Base-by-base conservation (phyloP, 2,329 filamentous ascomycete genomes). In the Annulohypoxylon truncatum region DNA sequence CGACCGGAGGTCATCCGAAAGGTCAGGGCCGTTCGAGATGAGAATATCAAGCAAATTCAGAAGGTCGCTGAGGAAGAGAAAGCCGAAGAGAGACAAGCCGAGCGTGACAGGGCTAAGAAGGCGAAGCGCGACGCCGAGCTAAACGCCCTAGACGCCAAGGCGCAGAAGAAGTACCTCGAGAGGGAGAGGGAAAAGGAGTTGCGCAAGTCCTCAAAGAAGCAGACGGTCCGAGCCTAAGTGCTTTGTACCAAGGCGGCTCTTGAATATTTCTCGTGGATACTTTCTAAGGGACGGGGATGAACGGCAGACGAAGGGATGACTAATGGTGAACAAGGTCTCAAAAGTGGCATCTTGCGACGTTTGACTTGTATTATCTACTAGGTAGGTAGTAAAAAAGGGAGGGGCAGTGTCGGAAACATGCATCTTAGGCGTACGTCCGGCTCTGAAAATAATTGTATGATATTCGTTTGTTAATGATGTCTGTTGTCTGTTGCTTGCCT, bases 1-100 rank as follows among this genome's bases (percentile, higher is more conserved):
- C 92, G 96, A 10, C 89, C 92, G 35, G 93, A 98, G 83, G 94
- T 97, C 31, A 82, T 91, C 78, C 92, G 92, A 79, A 97, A 96
- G 84, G 86, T 99, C 71, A 89, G 89, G 75, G 83, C 83, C 67
- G 90, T 90, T 31, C 93, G 96, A 69, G 95, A 98, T 44, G 90
- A 92, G 61, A 90, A 92, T 74, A 87, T 92, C 74, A 87, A 87
- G 76, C 92, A 92, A 82, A 89, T 99, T 75, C 89, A 91, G 79
- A 94, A 92, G 81, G 82, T 87, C 0, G 88, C 90, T 57, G 93
- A 97, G 70, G 93, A 92, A 66, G 86, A 89, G 75, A 93, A 93
- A 83, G 91, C 67, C 18, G 67, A 69, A 44, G 67, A 69, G 54
- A 31, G 67, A 6, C 60, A 63, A 12, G 67, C 64, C 4, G 67